Base-by-base conservation (phyloP, 208 protist species). In the Strigomonas culicis region DNA sequence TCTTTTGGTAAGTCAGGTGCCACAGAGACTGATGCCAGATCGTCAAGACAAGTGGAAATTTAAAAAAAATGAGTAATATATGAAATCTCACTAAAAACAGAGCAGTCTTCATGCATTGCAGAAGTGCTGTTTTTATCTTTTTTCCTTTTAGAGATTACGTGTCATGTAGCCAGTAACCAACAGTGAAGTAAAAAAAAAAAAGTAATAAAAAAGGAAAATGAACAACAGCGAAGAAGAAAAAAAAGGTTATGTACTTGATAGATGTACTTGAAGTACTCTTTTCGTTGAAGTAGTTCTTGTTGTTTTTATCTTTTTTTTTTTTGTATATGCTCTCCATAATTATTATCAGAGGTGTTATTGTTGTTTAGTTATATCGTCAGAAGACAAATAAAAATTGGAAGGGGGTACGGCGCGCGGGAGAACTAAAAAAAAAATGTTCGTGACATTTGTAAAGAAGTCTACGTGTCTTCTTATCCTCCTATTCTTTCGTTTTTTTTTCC, bases 261-360 rank as follows among this genome's bases (percentile, higher is more conserved):
- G 28, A 30, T 43, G 25, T 27, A 24, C 32, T 55, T 55, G 17
- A 10, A 7, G 17, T 10, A 19, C 17, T 30, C 25, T 13, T 55
- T 10, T 55, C 25, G 17, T 21, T 13, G 10, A 30, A 30, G 11
- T 47, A 21, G 13, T 32, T 24, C 24, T 31, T 59, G 56, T 39
- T 75, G 27, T 34, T 49, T 59, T n/a, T 50, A 47, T 67, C 73
- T 57, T 65, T 31, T 60, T 70, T 62, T 70, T 44, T 31, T 63
- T 61, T 76, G 10, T 71, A 60, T 61, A 10, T 47, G 59, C 25
- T 43, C n/a, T 62, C 19, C 30, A 41, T n/a, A 24, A 13, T 68
- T 59, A 7, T 4, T 30, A 25, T 25, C 4, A 57, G 68, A n/a
- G 21, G 30, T 66, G 25, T 49, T 56, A 46, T 65, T 36, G 15